Evolutionary conservation across 495 filamentous ascomycete species (phyloP), one percentile per base, ranked within the genome.

Genomic region (Hyaloscypha bicolor): DNA sequence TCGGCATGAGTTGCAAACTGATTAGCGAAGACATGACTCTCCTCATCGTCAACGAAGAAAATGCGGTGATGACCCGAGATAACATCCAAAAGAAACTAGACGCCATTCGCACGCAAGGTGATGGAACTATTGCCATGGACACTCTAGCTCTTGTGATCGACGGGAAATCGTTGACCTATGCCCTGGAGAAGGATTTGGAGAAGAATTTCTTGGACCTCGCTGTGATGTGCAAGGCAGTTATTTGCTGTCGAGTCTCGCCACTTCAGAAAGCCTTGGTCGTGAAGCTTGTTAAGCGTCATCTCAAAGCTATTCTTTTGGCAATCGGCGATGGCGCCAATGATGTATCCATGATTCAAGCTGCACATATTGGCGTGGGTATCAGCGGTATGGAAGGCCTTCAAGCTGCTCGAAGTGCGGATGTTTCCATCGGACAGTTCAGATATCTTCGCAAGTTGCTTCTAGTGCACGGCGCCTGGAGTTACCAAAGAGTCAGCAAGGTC

Each of bases 11-110:
- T 73, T 99, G 96, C 79, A 98, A 97, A 80, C 84, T 99, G 30
- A 93, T 99, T 55, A 97, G 93, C 57, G 96, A 99, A 76, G 96
- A 99, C 69, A 99, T 99, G 96, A 96, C 94, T 64, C 83, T 99
- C 14, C 81, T 99, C 61, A 96, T 99, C 74, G 84, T 99, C 73
- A 99, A 99, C 72, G 94, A 99, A 74, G 93, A 97, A 61, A 85
- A 74, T 33, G 79, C 91, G 11, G 77, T 79, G 31, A 90, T 86
- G 19, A 98, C 96, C 2, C 81, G 91, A 42, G 89, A 93, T 61
- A 97, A 94, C 71, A 76, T 99, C 45, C 83, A 91, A 62, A 97
- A 97, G 83, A 99, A 99, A 71, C 81, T 97, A 9, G 88, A 92
- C 67, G 96, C 94, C 51, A 91, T 97, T 66, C 83, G 86, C 67